phyloP scores from a whole-genome alignment of 495 filamentous ascomycete species.

The Aspergillus steynii region DNA sequence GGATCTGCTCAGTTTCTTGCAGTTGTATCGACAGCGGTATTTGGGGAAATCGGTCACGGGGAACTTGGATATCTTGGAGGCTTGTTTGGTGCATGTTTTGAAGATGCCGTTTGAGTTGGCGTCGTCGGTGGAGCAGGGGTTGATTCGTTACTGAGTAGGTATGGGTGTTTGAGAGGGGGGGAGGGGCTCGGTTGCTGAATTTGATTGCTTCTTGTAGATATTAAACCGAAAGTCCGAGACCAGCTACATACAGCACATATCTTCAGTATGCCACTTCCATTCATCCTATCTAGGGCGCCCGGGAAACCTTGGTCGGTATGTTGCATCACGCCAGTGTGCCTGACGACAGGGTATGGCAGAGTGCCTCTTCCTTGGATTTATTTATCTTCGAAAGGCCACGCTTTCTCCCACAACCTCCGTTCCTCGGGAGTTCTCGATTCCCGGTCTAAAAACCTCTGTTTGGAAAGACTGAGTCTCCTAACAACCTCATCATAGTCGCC shows the following conservation, averaged over 20 bases:
- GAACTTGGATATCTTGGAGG: background rate
- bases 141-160: constrained; percentile 1
- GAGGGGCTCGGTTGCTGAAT: too few relatives aligned
- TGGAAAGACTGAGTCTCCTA: background rate
- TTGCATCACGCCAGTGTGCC: too few relatives aligned
- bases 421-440: constrained; percentile 11
- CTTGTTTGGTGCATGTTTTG: constrained; percentile 10
- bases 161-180: background rate
- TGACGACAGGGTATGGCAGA: too few relatives aligned
- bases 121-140: constrained; percentile 3
- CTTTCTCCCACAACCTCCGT: constrained; percentile 4
- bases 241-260: too few relatives aligned
- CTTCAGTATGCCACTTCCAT: too few relatives aligned
- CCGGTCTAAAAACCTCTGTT: constrained; percentile 8
- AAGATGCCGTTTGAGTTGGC: constrained; percentile 13
- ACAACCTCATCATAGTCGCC: constrained; percentile 12
- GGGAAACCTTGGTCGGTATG: too few relatives aligned
- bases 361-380: too few relatives aligned
- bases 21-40: constrained; percentile 6
- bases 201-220: too few relatives aligned
- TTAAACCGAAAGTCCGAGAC: too few relatives aligned
- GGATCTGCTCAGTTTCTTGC: background rate
- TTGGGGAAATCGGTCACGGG: background rate
- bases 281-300: too few relatives aligned
- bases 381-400: constrained; percentile 10